phyloP scores from a whole-genome alignment of 441 rosid species.

The Gossypium lobatum region DNA sequence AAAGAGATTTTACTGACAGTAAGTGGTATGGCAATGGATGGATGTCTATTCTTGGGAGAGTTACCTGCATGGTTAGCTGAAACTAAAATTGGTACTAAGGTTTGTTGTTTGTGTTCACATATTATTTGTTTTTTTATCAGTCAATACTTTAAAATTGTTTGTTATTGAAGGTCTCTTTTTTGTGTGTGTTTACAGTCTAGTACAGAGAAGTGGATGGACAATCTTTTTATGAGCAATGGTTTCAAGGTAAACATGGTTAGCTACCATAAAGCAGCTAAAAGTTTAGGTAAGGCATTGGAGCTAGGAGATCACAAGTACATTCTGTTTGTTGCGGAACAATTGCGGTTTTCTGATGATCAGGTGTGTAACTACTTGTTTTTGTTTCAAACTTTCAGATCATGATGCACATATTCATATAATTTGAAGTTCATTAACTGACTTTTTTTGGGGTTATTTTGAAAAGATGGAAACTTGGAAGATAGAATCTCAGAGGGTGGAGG shows the following conservation, averaged over 20 bases:
- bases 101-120: conserved; percentile 18
- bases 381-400: not conserved
- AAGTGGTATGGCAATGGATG: conserved; percentile 63
- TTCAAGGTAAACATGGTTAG: conserved; percentile 44
- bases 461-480: conserved; percentile 83
- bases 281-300: conserved; percentile 46
- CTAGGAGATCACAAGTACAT: conserved; percentile 38
- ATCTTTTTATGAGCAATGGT: conserved; percentile 69
- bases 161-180: not conserved
- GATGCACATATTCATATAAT: not conserved
- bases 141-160: not conserved
- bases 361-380: conserved; percentile 24
- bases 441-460: not conserved
- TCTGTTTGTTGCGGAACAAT: not conserved
- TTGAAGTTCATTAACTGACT: not conserved
- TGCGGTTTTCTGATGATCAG: conserved; percentile 86
- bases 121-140: not conserved
- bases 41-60: conserved; percentile 66
- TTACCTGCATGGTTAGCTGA: conserved; percentile 58
- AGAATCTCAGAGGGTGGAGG: conserved; percentile 68
- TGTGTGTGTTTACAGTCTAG: conserved; percentile 35
- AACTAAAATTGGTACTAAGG: conserved; percentile 53
- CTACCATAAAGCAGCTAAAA: conserved; percentile 50
- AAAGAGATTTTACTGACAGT: conserved; percentile 54
- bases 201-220: conserved; percentile 50